Conservation (phyloP, 1,284 basidiomycete species). For the Sutorius eximius region DNA sequence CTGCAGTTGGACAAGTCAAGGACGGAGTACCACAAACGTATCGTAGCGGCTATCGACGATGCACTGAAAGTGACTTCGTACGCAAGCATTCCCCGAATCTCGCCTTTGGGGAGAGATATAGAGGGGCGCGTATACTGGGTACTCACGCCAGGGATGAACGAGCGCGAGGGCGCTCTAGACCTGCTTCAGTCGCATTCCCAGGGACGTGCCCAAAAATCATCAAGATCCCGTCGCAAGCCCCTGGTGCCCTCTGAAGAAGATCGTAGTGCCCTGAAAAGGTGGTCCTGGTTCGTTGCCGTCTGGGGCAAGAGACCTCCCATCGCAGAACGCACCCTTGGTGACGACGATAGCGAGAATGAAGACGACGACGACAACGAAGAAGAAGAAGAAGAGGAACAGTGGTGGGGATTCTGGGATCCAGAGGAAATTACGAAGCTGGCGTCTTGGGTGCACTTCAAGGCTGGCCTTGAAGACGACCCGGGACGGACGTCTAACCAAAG, state of each 20-base stretch:
- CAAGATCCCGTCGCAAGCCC: conserved; percentile 40
- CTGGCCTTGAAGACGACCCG: conserved; percentile 42
- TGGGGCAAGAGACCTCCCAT: conserved; percentile 57
- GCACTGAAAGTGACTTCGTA: conserved; percentile 37
- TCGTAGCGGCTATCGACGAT: conserved; percentile 22
- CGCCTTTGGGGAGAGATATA: conserved; percentile 49
- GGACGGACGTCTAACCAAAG: conserved; percentile 12
- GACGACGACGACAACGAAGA: conserved; percentile 24
- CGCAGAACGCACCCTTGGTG: conserved; percentile 21
- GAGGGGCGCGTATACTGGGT: conserved; percentile 57
- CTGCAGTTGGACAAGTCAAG: conserved; percentile 28
- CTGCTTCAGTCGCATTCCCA: conserved; percentile 38
- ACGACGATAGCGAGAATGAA: conserved; percentile 28
- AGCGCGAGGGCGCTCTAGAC: conserved; percentile 47
- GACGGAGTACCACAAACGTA: conserved; percentile 24
- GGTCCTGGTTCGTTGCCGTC: conserved; percentile 74
- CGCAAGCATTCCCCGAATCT: conserved; percentile 43
- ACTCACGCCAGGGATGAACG: conserved; percentile 47
- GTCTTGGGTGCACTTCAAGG: conserved; percentile 58
- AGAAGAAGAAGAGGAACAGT: conserved; percentile 43
- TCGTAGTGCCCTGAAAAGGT: conserved; percentile 49
- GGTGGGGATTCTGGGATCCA: conserved; percentile 75
- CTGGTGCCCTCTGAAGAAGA: conserved; percentile 47
- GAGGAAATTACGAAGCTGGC: conserved; percentile 63
- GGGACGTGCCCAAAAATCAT: conserved; percentile 28